phyloP scores from a whole-genome alignment of 2,329 filamentous ascomycete genomes.

The Escovopsis weberi region DNA sequence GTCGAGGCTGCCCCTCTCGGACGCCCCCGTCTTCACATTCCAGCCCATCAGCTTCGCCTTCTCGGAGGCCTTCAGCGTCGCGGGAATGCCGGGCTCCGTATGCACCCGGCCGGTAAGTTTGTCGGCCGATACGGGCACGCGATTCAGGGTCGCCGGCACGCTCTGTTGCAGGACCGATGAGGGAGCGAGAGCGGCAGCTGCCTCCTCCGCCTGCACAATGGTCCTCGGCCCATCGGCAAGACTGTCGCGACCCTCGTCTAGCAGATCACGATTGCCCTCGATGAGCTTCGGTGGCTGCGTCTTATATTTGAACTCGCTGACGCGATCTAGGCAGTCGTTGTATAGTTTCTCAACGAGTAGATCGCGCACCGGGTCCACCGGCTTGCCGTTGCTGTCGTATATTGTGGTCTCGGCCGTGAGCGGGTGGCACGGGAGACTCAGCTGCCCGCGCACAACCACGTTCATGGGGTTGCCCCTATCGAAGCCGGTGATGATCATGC shows the following conservation, averaged over 20 bases:
- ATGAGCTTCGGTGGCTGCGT: slow-evolving; percentile 53
- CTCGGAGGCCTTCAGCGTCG: slow-evolving; percentile 57
- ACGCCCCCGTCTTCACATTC: slow-evolving; percentile 50
- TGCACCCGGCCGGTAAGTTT: slow-evolving; percentile 59
- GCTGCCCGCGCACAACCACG: slow-evolving; percentile 76
- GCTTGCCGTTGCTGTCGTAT: slow-evolving; percentile 67
- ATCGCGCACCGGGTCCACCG: slow-evolving; percentile 68
- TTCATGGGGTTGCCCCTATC: slow-evolving; percentile 91
- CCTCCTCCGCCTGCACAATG: slow-evolving; percentile 57
- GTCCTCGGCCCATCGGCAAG: slow-evolving; percentile 53
- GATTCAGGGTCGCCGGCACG: slow-evolving; percentile 36
- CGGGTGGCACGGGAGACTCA: slow-evolving; percentile 73
- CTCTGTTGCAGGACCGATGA: slow-evolving; percentile 39
- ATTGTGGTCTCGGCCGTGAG: slow-evolving; percentile 71
- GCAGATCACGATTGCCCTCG: slow-evolving; percentile 67
- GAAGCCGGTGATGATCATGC: slow-evolving; percentile 96
- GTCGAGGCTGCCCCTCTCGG: slow-evolving; percentile 53
- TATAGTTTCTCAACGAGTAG: slow-evolving; percentile 79
- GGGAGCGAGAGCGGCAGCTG: slow-evolving; percentile 43
- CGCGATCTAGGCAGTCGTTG: slow-evolving; percentile 86
- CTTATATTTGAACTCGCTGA: slow-evolving; percentile 81
- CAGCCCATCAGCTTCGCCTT: slow-evolving; percentile 76
- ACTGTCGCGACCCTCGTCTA: slow-evolving; percentile 72
- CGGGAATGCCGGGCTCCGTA: slow-evolving; percentile 52
- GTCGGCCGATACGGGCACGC: slow-evolving; percentile 51